Evolutionary conservation across 78 protist genomes (phyloP), one percentile per base, ranked within the genome.

Genomic region (Dictyostelium intermedium): DNA sequence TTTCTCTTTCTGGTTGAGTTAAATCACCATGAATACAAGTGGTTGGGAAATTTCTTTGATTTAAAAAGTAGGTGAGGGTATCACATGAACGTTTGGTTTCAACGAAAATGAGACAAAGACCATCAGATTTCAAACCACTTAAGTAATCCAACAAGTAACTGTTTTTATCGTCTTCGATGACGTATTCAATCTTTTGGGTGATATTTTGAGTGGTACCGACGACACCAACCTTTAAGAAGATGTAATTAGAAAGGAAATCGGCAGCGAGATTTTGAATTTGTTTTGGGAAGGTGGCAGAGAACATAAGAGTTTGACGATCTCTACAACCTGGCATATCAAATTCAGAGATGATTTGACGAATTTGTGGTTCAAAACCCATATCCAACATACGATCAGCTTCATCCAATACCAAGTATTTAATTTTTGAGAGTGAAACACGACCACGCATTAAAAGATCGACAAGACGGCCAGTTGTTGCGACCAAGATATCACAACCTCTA

Each of bases 361-460:
- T 98, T 89, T 98, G 99, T 35, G 99, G 99, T 96, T 98, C 99
- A 76, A 99, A 99, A 41, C 99, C 99, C 99, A 99, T 99, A 95
- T 99, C 99, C 37, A 99, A 96, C 99, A 99, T 95, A 91, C 99
- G 98, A 79, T 99, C 99, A 20, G 99, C 99, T 96, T 99, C 99
- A 87, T 99, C 99, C 34, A 98, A 96, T 3, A 97, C 91, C 50
- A 99, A 82, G 91, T 87, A 97, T 82, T 92, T 92, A 53, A 96
- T 70, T n/a, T 30, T 1, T 23, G 85, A 5, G 18, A 99, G 87
- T n/a, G 92, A 41, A 7, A 99, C 97, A 56, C 73, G 34, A 43
- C 98, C 98, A 16, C 99, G 96, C 63, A 98, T 97, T 45, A 98
- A 35, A 69, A 99, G 50, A 96, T 99, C 99, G 23, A 91, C 80